Evolutionary conservation across 1,139 yeast species (phyloP).

Genomic region (Kurtzmaniella quercitrusa): DNA sequence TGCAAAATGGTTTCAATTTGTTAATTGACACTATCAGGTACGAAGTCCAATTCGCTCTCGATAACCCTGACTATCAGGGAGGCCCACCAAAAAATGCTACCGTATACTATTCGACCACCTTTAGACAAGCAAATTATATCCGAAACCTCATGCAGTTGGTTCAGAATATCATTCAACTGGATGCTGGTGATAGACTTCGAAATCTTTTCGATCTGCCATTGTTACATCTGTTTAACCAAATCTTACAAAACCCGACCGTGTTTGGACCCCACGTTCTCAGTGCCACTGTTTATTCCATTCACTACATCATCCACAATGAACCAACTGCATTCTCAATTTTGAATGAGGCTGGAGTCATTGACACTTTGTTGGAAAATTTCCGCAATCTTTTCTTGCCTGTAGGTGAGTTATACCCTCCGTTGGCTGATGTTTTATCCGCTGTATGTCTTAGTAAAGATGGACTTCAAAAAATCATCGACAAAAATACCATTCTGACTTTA

Average conservation of each 20-base stretch:
- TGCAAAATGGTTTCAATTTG: conserved; percentile 59
- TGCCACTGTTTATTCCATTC: conserved; percentile 61
- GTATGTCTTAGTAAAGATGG: conserved; percentile 78
- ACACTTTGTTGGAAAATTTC: conserved; percentile 58
- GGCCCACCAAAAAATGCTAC: conserved; percentile 51
- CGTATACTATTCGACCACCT: conserved; percentile 57
- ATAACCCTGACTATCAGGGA: conserved; percentile 49
- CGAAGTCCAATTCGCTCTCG: conserved; percentile 65
- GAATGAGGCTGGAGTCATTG: conserved; percentile 74
- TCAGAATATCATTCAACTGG: conserved; percentile 60
- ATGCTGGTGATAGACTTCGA: conserved; percentile 80
- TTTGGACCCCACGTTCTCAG: conserved; percentile 75
- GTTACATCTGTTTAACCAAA: conserved; percentile 54
- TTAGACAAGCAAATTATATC: conserved; percentile 60
- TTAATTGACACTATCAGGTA: conserved; percentile 59
- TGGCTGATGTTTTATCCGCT: conserved; percentile 82
- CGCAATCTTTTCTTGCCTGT: conserved; percentile 50
- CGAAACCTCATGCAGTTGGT: conserved; percentile 59
- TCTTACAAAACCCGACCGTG: conserved; percentile 52
- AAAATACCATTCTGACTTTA: conserved; percentile 42
- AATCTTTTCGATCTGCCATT: conserved; percentile 83
- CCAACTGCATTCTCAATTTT: conserved; percentile 85
- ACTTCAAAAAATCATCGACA: conserved; percentile 48
- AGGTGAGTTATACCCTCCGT: conserved; percentile 53
- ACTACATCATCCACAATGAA: conserved; percentile 79